phyloP scores from a whole-genome alignment of 148 eudicot species.

The Polygonum aviculare region DNA sequence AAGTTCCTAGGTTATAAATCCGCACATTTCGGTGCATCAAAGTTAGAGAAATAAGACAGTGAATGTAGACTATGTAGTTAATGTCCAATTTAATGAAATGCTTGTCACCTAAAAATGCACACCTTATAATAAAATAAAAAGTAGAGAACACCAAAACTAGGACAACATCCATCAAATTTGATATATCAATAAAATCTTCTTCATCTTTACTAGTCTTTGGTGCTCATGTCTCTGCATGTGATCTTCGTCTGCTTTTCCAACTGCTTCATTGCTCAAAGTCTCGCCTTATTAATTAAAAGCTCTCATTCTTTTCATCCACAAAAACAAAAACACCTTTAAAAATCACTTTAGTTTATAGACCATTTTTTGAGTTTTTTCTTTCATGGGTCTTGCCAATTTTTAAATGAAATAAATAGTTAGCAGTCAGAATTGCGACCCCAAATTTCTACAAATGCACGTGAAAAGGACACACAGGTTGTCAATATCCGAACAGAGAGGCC shows the following conservation, averaged over 20 bases:
- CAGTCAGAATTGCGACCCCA: background rate
- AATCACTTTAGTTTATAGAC: background rate
- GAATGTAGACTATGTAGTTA: background rate
- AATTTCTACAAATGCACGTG: background rate
- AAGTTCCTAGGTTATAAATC: background rate
- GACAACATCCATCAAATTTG: background rate
- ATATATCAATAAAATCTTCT: background rate
- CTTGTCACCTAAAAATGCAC: background rate
- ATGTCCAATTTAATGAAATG: background rate
- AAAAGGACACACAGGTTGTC: background rate
- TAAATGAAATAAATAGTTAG: background rate
- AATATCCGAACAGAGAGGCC: background rate
- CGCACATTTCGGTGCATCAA: background rate
- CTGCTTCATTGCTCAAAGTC: background rate
- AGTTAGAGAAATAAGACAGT: background rate
- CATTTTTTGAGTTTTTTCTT: background rate
- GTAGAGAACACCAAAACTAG: background rate
- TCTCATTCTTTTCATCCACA: conserved; percentile 9
- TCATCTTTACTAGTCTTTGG: background rate
- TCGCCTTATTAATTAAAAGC: background rate
- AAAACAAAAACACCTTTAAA: background rate
- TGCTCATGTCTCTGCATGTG: background rate
- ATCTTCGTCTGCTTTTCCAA: background rate
- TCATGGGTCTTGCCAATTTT: background rate
- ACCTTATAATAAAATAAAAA: background rate